phyloP scores from a whole-genome alignment of 164 flowering plant genomes.

The Vitis riparia region DNA sequence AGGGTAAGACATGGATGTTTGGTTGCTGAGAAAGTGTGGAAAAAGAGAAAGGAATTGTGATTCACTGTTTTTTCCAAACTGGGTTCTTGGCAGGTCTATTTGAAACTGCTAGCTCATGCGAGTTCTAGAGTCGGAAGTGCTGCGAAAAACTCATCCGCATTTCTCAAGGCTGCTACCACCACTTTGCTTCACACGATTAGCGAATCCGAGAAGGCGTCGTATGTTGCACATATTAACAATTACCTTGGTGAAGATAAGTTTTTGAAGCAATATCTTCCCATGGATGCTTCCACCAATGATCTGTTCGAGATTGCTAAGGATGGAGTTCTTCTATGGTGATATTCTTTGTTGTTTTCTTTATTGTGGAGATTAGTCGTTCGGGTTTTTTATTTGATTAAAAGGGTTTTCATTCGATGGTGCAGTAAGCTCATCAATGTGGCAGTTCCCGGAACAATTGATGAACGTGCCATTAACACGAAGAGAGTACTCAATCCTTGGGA shows the following conservation, averaged over 20 bases:
- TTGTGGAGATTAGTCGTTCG: not conserved
- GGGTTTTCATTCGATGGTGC: constrained; percentile 23
- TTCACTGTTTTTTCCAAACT: too few relatives aligned
- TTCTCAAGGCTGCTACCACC: constrained; percentile 81
- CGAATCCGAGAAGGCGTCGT: constrained; percentile 83
- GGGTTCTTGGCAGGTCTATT: constrained; percentile 54
- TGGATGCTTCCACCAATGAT: constrained; percentile 76
- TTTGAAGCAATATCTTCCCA: constrained; percentile 65
- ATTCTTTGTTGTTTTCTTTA: not conserved
- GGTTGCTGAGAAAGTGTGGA: not conserved
- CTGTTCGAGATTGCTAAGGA: constrained; percentile 86
- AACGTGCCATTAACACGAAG: constrained; percentile 80
- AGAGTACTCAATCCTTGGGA: constrained; percentile 85
- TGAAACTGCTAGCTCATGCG: constrained; percentile 66
- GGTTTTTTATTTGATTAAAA: not conserved
- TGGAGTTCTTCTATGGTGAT: constrained; percentile 88
- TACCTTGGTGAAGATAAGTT: constrained; percentile 76
- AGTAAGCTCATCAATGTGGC: constrained; percentile 89
- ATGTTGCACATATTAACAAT: constrained; percentile 82
- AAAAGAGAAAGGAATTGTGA: not conserved
- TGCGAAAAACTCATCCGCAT: constrained; percentile 74
- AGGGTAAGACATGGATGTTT: constrained; percentile 36
- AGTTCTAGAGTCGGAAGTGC: constrained; percentile 54
- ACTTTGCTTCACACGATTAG: constrained; percentile 87
- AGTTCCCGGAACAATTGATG: constrained; percentile 86